These are phyloP conservation scores for Micromonas commoda DNA, from an alignment of 139 green algal genomes.

Conservation along the genomic window DNA sequence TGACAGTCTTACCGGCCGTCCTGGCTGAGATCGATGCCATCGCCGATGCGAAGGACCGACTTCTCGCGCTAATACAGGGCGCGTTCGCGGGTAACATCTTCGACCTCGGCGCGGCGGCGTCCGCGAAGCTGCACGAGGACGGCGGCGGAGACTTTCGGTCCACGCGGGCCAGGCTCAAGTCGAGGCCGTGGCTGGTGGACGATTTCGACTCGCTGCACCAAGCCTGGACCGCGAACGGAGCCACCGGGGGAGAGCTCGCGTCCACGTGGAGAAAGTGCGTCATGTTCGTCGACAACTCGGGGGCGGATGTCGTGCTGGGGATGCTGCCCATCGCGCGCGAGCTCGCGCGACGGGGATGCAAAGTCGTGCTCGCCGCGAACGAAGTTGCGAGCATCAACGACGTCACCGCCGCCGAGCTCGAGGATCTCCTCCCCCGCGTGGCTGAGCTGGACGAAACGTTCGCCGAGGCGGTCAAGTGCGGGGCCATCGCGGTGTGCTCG, in stretches of 20 bases:
- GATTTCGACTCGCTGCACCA: conserved; percentile 53
- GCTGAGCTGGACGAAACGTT: conserved; percentile 23
- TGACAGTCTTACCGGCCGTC: conserved; percentile 1
- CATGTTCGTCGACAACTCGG: conserved; percentile 87
- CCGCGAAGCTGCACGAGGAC: not conserved
- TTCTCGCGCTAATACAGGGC: conserved; percentile 39
- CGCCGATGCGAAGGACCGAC: conserved; percentile 6
- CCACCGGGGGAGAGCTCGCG: conserved; percentile 36
- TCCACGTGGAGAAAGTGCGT: too few species aligned
- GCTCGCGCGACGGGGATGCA: conserved; percentile 57
- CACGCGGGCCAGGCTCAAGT: conserved; percentile 45
- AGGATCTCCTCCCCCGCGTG: conserved; percentile 31
- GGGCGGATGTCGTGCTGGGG: conserved; percentile 67
- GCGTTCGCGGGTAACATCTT: conserved; percentile 75
- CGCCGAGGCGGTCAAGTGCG: conserved; percentile 8
- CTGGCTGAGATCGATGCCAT: conserved; percentile 13
- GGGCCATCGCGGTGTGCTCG: conserved; percentile 54
- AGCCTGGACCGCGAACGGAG: not conserved
- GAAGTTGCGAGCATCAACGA: conserved; percentile 78
- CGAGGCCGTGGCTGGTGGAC: conserved; percentile 74
- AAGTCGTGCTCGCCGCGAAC: conserved; percentile 74
- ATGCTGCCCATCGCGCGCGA: conserved; percentile 81
- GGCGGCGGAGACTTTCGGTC: conserved; percentile 21
- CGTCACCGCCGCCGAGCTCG: conserved; percentile 79
- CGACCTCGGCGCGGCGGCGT: conserved; percentile 64